Evolutionary conservation across 129 eudicot species (phyloP).

Genomic region (Saussurea involucrata): DNA sequence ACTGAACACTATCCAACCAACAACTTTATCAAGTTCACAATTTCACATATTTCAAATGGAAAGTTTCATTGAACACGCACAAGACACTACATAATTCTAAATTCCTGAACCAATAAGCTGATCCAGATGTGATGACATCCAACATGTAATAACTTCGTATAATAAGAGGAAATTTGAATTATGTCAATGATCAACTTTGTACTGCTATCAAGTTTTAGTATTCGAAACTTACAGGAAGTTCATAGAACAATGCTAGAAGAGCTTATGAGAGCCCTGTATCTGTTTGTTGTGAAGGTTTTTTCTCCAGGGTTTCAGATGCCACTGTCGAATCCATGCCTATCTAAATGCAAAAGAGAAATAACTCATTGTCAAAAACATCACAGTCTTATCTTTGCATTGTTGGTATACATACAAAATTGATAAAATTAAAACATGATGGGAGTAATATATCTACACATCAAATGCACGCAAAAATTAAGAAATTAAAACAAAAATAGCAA

Average conservation of each 20-base stretch:
- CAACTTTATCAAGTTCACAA: too few relatives aligned
- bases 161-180: neutral
- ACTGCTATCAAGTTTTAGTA: neutral
- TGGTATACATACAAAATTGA: too few relatives aligned
- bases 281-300: slow-evolving; percentile 41
- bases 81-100: neutral
- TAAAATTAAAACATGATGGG: too few relatives aligned
- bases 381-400: neutral
- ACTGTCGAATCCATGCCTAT: slow-evolving; percentile 42
- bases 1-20: neutral
- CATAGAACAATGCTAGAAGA: slow-evolving; percentile 42
- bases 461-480: too few relatives aligned
- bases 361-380: neutral
- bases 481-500: too few relatives aligned
- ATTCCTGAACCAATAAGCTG: neutral
- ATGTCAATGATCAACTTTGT: neutral
- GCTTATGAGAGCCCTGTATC: slow-evolving; percentile 40
- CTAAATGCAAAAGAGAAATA: neutral
- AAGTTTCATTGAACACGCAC: neutral
- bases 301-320: slow-evolving; percentile 25
- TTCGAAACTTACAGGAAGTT: slow-evolving; percentile 58
- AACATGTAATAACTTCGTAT: neutral
- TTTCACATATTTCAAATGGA: too few relatives aligned
- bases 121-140: neutral
- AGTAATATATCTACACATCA: too few relatives aligned